Evolutionary conservation across 2,329 filamentous ascomycete genomes (phyloP), one percentile per base, ranked within the genome.

Genomic region (Fusarium marasasianum): DNA sequence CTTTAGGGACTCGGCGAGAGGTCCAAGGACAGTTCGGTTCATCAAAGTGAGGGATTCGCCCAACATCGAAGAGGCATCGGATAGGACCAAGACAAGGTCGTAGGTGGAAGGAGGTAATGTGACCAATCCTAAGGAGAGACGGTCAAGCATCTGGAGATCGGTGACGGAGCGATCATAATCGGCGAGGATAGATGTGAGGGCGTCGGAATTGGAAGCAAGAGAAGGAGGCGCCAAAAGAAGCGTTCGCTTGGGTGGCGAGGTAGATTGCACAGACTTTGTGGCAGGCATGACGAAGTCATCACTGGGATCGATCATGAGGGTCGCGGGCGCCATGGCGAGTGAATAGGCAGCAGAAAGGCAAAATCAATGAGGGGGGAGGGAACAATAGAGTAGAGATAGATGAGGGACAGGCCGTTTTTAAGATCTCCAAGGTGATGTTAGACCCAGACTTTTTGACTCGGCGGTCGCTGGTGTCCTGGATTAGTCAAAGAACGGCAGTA

Each of bases 131-230:
- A 93, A 90, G 5, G 93, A 91, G 45, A 99, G 89, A 58, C 96
- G 94, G 85, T 99, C 96, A 71, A 99, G 93, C 96, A 99, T 99
- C 83, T 98, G 96, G 60, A 99, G 88, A 81, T 99, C 96, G 71
- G 95, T 96, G 51, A 89, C 86, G 73, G 88, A 85, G 80, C 94
- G 92, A 82, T 96, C 91, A 85, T 94, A 91, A 65, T 90, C 86
- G 67, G 91, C 87, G 79, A 97, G 90, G 71, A 96, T 87, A 75
- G 86, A 85, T 74, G 91, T 89, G 74, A 98, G 88, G 78, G 91
- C 91, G 76, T 94, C 92, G 76, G 95, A 94, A 83, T 97, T 93
- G 63, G 94, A 91, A 76, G 96, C 92, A 78, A 98, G 90, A 31
- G 95, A 97, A 18, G 96, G 95, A 60, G 96, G 96, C 38, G 96